Conservation (phyloP, 108 stramenopile genomes). For the Schizochytrium sp. region DNA sequence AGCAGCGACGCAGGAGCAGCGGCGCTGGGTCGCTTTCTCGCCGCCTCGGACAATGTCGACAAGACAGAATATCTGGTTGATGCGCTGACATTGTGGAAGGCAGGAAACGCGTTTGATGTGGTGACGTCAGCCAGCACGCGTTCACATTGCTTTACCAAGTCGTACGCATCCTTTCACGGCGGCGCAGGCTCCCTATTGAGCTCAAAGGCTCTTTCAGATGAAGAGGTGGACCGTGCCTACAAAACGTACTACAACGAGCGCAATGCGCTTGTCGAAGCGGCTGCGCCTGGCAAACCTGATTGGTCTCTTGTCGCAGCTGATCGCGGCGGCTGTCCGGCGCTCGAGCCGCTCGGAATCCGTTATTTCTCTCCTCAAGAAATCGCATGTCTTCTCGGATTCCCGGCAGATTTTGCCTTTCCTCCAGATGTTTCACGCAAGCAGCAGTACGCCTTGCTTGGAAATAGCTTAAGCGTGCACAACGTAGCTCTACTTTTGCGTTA, state of each 20-base stretch:
- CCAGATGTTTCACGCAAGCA: neutral
- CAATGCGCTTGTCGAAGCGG: neutral
- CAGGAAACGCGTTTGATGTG: slow-evolving; percentile 63
- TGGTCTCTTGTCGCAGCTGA: neutral
- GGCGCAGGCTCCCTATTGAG: slow-evolving; percentile 78
- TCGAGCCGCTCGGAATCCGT: neutral
- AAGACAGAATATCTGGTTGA: neutral
- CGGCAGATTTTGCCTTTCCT: slow-evolving; percentile 11
- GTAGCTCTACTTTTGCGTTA: neutral
- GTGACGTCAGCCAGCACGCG: slow-evolving; percentile 47
- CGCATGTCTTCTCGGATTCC: slow-evolving; percentile 8
- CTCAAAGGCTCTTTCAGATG: neutral
- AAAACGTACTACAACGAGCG: neutral
- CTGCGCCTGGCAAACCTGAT: neutral
- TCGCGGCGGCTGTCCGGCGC: neutral
- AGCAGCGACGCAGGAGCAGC: too few relatives aligned
- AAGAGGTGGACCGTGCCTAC: neutral
- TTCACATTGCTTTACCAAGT: slow-evolving; percentile 67
- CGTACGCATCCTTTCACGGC: slow-evolving; percentile 65
- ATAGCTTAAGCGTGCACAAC: slow-evolving; percentile 11
- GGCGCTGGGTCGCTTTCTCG: too few relatives aligned
- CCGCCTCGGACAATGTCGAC: too few relatives aligned
- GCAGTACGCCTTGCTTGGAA: slow-evolving; percentile 19
- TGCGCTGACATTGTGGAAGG: neutral
- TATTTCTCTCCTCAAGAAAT: slow-evolving; percentile 24